phyloP scores from a whole-genome alignment of 176 grass and related monocot genomes.

The Tillandsia leiboldiana region DNA sequence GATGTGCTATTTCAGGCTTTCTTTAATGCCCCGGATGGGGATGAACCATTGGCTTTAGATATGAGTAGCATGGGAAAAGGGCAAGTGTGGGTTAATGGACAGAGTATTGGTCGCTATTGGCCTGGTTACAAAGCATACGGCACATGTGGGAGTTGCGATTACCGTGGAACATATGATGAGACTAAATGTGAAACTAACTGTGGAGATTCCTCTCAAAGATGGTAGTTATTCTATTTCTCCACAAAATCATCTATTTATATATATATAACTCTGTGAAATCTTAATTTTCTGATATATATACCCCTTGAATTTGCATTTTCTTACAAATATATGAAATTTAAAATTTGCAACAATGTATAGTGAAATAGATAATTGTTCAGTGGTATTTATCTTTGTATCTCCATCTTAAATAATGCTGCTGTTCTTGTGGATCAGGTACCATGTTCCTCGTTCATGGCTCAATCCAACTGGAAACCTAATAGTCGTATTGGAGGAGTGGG shows the following conservation, averaged over 20 bases:
- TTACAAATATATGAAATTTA: no score
- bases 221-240: slow-evolving; percentile 29
- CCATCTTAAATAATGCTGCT: no score
- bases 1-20: slow-evolving; percentile 42
- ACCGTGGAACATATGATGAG: slow-evolving; percentile 64
- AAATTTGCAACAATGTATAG: no score
- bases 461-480: slow-evolving; percentile 87
- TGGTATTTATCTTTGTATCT: no score
- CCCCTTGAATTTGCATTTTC: no score
- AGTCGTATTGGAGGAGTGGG: slow-evolving; percentile 94
- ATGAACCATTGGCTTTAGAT: slow-evolving; percentile 92
- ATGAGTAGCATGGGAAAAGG: slow-evolving; percentile 95
- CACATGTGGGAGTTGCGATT: slow-evolving; percentile 65
- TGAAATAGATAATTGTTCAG: no score
- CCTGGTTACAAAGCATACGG: slow-evolving; percentile 70
- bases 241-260: background rate
- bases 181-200: slow-evolving; percentile 91
- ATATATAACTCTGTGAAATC: no score
- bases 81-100: slow-evolving; percentile 93
- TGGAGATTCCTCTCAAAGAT: slow-evolving; percentile 88
- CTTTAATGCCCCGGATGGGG: slow-evolving; percentile 82
- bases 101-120: slow-evolving; percentile 91
- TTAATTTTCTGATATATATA: no score
- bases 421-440: slow-evolving; percentile 51
- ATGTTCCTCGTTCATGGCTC: slow-evolving; percentile 89